phyloP scores from a whole-genome alignment of 352 stramenopile genomes.

The Phytophthora sp. region DNA sequence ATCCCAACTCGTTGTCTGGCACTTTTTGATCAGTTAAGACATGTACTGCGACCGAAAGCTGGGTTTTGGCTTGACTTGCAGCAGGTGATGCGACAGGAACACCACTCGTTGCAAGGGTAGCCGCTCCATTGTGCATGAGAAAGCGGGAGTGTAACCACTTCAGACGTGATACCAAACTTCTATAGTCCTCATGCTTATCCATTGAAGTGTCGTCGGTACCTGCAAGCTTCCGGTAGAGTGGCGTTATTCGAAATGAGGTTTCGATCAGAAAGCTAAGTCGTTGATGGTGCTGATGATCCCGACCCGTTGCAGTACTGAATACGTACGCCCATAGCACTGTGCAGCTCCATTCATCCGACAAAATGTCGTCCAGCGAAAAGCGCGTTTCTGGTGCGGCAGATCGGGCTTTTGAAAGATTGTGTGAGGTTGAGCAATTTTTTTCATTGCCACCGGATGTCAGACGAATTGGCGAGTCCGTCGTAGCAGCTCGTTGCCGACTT shows the following conservation, averaged over 20 bases:
- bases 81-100: conserved; percentile 25
- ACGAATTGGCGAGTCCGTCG: not conserved
- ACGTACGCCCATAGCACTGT: conserved; percentile 78
- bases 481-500: conserved; percentile 19
- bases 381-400: conserved; percentile 13
- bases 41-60: conserved; percentile 23
- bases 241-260: conserved; percentile 53
- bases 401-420: conserved; percentile 6
- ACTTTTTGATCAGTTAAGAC: conserved; percentile 9
- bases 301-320: conserved; percentile 43
- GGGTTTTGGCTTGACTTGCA: conserved; percentile 19
- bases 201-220: not conserved
- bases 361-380: conserved; percentile 55
- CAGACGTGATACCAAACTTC: not conserved
- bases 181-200: conserved; percentile 3
- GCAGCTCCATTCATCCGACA: conserved; percentile 71
- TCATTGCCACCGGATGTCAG: not conserved
- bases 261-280: conserved; percentile 69
- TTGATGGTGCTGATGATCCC: conserved; percentile 45
- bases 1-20: not conserved
- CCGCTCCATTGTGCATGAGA: conserved; percentile 17
- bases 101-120: conserved; percentile 1
- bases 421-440: not conserved
- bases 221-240: conserved; percentile 32
- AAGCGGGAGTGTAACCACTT: conserved; percentile 22